Base-by-base conservation (phyloP, 2,329 filamentous ascomycete species). In the Monilinia fructicola region DNA sequence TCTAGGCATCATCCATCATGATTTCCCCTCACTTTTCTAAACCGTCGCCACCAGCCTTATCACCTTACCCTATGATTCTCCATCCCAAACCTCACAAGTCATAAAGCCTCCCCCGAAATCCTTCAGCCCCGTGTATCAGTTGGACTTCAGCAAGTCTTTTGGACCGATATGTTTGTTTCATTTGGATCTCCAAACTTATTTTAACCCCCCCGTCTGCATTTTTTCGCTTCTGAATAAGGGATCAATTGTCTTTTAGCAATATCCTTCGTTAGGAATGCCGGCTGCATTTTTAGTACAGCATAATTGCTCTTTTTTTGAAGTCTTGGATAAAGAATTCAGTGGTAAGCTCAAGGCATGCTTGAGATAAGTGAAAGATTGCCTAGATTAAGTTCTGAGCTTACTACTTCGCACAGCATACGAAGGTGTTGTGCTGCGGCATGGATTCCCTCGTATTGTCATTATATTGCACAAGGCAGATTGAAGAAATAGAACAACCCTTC, bases 401-500 rank as follows among this genome's bases (percentile, higher is more conserved):
- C 12, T 59, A n/a, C 31, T 59, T 59, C 18, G 10, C 46, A n/a
- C 18, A 58, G 54, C 14, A n/a, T 58, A 26, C 23, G 40, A 58
- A 31, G 10, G n/a, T 46, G 40, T 44, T 28, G 40, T 58, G 23
- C 26, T n/a, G 40, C 11, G 40, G 55, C 55, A n/a, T 16, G 4
- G 11, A 3, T 31, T 31, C 26, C 46, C 28, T 31, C 11, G 40
- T 35, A 35, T 35, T 28, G 23, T 28, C 23, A 28, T 52, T 52
- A 4, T 28, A 10, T 44, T 11, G 23, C n/a, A 28, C 38, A 21
- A 21, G 35, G 16, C 12, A 56, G 12, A 42, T 42, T 10, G 12
- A 21, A 21, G n/a, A 10, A 9, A 35, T 35, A 7, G 31, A 35
- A 35, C 31, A 35, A 7, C 31, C 31, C 31, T 35, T 35, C 31